A percentile compares a stretch with the other conserved stretches of the same genome.
Evolutionary conservation across 768 basidiomycete species (phyloP).

Genomic region (Tephrocybe rancida): DNA sequence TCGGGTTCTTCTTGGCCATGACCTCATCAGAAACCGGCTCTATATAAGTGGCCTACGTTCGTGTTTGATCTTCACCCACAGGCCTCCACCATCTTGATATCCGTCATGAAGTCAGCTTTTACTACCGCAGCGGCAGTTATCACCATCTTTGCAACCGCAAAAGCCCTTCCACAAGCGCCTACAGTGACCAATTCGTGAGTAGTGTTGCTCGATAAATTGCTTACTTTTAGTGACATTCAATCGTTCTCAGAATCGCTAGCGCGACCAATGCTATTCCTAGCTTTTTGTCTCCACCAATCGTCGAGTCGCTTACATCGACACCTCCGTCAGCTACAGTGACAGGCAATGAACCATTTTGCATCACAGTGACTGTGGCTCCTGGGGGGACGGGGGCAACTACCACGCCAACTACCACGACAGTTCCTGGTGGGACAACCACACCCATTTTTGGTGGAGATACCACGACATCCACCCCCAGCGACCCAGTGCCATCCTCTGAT

Average conservation of each 20-base stretch:
- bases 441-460: no score
- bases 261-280: neutral
- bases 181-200: neutral
- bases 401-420: no score
- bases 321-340: neutral
- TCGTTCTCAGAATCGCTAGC: neutral
- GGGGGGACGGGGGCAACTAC: no score
- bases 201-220: neutral
- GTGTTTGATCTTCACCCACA: no score
- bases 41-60: no score
- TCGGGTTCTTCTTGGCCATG: no score
- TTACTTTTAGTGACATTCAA: neutral
- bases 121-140: neutral
- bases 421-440: no score
- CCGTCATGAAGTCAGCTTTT: neutral
- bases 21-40: no score
- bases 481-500: no score
- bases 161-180: slow-evolving; percentile 5
- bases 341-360: neutral
- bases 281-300: neutral
- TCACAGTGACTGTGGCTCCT: neutral
- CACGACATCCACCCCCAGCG: neutral
- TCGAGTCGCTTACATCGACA: neutral
- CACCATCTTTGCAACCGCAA: neutral
- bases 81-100: no score